Base-by-base conservation (phyloP, 768 basidiomycete species). In the Phlebiopsis flavidoalba region DNA sequence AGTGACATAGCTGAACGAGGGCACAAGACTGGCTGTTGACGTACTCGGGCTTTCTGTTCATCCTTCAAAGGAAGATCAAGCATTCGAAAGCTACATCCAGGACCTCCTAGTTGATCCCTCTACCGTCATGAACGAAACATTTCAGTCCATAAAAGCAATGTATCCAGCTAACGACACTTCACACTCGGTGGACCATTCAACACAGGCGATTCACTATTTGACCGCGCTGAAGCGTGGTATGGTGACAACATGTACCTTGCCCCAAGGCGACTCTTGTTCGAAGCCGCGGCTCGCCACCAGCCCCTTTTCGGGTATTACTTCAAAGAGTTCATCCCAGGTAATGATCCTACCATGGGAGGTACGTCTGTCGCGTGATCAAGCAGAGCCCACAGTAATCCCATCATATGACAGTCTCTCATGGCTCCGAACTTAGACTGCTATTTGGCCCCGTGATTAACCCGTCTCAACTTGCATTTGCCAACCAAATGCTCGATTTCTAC, bases 141-240 rank as follows among this genome's bases (percentile, higher is more conserved):
- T 83, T 1, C 62, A 75, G 33, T 66, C 73, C 1, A 75, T 82
- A 40, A 66, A 77, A 35, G 45, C 57, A 0, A 60, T 80, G 10
- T 86, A 75, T 40, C 81, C 82, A 0, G 79, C 79, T 0, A 79
- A 84, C 53, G 79, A 81, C 54, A 72, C 77, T 2, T 66, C 74
- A 2, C 67, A 2, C 67, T 77, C 3, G 83, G 83, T 3, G 79
- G 78, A 0, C 76, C 79, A 0, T 85, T 83, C 72, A 79, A 81
- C 59, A 86, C 83, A 0, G 84, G 85, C 0, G 83, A 86, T 66
- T 80, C 79, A 8, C 72, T 86, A 7, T 86, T 82, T 58, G 84
- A 86, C 64, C 70, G 84, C 49, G 80, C 76, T 0, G 79, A 71
- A 49, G 74, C 83, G 0, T 87, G 81, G 80, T 87, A 86, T 63